Conservation (phyloP, 2,329 filamentous ascomycete genomes). For the Apiospora kogelbergensis region DNA sequence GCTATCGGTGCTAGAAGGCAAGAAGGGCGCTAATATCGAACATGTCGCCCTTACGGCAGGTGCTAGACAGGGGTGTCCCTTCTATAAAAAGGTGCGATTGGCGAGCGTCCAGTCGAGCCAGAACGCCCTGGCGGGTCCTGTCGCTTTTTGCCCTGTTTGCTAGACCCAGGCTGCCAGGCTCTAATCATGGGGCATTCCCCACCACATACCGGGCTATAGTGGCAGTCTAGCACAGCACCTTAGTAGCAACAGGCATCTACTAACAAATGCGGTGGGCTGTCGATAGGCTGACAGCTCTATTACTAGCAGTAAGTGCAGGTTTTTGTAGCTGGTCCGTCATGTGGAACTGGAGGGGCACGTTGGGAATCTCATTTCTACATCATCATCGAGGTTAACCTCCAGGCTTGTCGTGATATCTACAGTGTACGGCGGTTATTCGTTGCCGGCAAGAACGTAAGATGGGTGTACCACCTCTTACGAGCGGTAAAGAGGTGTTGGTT, state of each 20-base stretch:
- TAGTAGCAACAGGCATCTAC: neutral
- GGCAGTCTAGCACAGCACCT: neutral
- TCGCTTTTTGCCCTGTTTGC: neutral
- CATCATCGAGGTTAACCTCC: slow-evolving; percentile 2
- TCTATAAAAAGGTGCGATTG: slow-evolving; percentile 9
- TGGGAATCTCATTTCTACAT: slow-evolving; percentile 8
- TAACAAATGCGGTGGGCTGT: neutral
- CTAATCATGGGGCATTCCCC: neutral
- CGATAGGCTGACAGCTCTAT: slow-evolving; percentile 3
- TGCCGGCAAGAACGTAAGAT: slow-evolving; percentile 2
- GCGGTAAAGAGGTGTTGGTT: neutral
- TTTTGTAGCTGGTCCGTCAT: neutral
- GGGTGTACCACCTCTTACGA: neutral
- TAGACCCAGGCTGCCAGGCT: neutral
- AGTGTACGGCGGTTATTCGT: neutral
- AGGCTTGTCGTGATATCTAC: neutral
- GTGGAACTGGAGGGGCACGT: slow-evolving; percentile 6
- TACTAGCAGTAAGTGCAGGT: neutral
- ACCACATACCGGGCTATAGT: slow-evolving; percentile 1
- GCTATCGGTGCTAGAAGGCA: neutral
- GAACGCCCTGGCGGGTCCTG: slow-evolving; percentile 7
- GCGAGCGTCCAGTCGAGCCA: neutral
- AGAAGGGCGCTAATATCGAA: slow-evolving; percentile 8
- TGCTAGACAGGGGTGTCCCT: slow-evolving; percentile 4
- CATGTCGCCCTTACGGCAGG: slow-evolving; percentile 9